Evolutionary conservation across 106 monocot genomes (phyloP).

Genomic region (Chionographis japonica): DNA sequence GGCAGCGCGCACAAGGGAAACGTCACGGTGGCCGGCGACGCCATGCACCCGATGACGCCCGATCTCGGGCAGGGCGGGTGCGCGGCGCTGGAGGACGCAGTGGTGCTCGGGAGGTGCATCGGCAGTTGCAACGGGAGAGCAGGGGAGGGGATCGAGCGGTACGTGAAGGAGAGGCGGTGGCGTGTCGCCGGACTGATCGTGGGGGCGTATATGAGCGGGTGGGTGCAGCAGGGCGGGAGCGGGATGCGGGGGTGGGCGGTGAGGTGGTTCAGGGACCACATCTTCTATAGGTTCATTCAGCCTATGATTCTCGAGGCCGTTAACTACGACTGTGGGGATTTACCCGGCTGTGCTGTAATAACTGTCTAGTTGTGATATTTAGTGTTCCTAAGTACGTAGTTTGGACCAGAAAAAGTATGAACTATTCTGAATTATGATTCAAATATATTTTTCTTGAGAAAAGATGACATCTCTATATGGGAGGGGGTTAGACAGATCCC

Average conservation of each 20-base stretch:
- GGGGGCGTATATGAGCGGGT: constrained; percentile 29
- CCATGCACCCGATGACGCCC: constrained; percentile 50
- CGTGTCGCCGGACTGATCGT: constrained; percentile 25
- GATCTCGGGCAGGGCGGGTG: constrained; percentile 47
- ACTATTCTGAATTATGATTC: too few relatives aligned
- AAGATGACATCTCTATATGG: too few relatives aligned
- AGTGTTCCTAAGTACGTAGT: too few relatives aligned
- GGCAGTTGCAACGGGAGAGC: neutral
- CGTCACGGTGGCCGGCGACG: constrained; percentile 45
- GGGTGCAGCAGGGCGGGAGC: constrained; percentile 37
- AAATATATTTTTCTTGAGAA: too few relatives aligned
- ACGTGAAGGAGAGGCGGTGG: constrained; percentile 36
- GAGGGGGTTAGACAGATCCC: too few relatives aligned
- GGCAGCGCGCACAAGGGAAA: constrained; percentile 10
- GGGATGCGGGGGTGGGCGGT: constrained; percentile 17
- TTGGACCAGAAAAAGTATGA: too few relatives aligned
- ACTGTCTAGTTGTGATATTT: too few relatives aligned
- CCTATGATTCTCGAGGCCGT: constrained; percentile 6
- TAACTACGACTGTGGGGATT: constrained; percentile 37
- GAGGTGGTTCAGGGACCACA: constrained; percentile 25
- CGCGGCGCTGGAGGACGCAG: constrained; percentile 41
- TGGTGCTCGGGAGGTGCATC: constrained; percentile 34
- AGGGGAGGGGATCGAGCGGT: constrained; percentile 4
- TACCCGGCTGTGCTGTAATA: neutral
- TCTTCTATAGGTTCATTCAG: constrained; percentile 36